These are phyloP conservation scores for Rachicladosporium sp. DNA, from an alignment of 2,329 filamentous ascomycete species.

Conservation along the genomic window DNA sequence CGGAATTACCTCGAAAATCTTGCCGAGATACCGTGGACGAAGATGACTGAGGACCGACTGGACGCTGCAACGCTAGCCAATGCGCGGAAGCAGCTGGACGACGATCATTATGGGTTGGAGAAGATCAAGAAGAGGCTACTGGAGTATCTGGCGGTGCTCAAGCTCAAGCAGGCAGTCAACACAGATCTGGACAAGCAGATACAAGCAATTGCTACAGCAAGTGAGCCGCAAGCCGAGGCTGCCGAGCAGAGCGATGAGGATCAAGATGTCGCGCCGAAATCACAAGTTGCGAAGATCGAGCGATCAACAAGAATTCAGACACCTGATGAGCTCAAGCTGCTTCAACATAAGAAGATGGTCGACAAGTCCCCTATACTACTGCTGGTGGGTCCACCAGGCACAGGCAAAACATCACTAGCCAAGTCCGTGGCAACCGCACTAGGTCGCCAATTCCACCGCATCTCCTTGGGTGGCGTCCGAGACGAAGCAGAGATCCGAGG, in stretches of 20 bases:
- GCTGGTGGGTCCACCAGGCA: slow-evolving; percentile 83
- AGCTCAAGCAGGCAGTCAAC: slow-evolving; percentile 86
- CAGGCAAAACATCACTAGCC: slow-evolving; percentile 90
- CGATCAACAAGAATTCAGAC: slow-evolving; percentile 27
- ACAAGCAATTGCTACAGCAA: slow-evolving; percentile 36
- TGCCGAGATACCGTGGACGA: slow-evolving; percentile 85
- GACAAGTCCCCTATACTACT: slow-evolving; percentile 95
- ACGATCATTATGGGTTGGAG: slow-evolving; percentile 91
- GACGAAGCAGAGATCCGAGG: slow-evolving; percentile 96
- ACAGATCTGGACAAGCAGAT: slow-evolving; percentile 71
- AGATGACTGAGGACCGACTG: slow-evolving; percentile 72
- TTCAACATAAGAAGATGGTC: slow-evolving; percentile 71
- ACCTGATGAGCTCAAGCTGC: slow-evolving; percentile 54
- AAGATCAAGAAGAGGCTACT: slow-evolving; percentile 94
- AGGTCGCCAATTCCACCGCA: slow-evolving; percentile 90
- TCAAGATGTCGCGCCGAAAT: slow-evolving; percentile 33
- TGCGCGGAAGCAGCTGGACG: slow-evolving; percentile 81
- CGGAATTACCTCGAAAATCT: slow-evolving; percentile 89
- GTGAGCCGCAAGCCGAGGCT: slow-evolving; percentile 19
- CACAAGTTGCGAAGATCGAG: slow-evolving; percentile 19
- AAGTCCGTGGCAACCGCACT: slow-evolving; percentile 86
- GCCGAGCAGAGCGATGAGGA: slow-evolving; percentile 42
- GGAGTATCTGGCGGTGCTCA: slow-evolving; percentile 91
- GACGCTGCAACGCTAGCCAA: slow-evolving; percentile 64
- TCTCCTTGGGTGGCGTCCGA: slow-evolving; percentile 86